Conservation (phyloP, 1,284 basidiomycete genomes). For the Caloboletus firmus region DNA sequence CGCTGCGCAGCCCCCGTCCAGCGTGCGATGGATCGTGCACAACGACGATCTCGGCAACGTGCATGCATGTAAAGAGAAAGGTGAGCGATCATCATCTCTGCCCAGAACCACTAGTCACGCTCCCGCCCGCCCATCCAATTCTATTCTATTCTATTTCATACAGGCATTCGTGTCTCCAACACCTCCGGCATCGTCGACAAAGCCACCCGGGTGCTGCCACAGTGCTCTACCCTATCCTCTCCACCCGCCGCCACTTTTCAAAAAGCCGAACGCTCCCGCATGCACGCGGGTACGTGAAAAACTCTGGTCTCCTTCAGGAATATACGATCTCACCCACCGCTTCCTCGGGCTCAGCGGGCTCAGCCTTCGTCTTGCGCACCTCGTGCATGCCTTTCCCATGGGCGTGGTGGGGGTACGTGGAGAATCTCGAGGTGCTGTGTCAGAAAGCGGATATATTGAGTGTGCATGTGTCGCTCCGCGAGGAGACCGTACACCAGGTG, state of each 20-base stretch:
- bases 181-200: conserved; percentile 91
- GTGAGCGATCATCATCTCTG: conserved; percentile 34
- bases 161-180: conserved; percentile 89
- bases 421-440: conserved; percentile 71
- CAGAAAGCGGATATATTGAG: conserved; percentile 79
- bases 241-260: conserved; percentile 79
- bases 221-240: conserved; percentile 81
- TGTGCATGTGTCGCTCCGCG: conserved; percentile 68
- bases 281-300: conserved; percentile 62
- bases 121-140: conserved; percentile 33
- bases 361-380: conserved; percentile 68
- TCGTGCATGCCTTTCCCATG: conserved; percentile 81
- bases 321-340: conserved; percentile 77
- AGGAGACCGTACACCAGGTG: conserved; percentile 76
- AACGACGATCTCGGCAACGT: conserved; percentile 87
- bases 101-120: background rate
- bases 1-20: conserved; percentile 57
- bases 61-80: conserved; percentile 66
- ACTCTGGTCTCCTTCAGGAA: conserved; percentile 41
- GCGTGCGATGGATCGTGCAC: conserved; percentile 82
- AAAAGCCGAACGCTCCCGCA: conserved; percentile 69
- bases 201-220: conserved; percentile 90
- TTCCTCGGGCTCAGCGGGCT: conserved; percentile 92
- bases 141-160: too few relatives aligned
- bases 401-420: conserved; percentile 75